Conservation (phyloP, 139 green algal genomes). For the Coccomyxa sp. region DNA sequence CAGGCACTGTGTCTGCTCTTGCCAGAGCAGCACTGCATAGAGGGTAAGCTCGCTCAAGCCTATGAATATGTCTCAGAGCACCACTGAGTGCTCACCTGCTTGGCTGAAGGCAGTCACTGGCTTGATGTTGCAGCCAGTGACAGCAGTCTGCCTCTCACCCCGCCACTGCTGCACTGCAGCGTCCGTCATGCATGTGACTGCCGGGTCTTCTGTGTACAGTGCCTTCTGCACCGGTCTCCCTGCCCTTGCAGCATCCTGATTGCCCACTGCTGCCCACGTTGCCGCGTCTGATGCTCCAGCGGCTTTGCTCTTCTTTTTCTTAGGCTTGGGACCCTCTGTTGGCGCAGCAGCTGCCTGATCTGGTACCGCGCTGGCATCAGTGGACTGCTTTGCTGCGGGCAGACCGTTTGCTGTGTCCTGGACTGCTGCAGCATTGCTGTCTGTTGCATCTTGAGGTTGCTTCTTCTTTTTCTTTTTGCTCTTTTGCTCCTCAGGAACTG, state of each 20-base stretch:
- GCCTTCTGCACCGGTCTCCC: constrained; percentile 11
- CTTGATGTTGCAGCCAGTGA: constrained; percentile 36
- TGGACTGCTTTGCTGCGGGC: neutral
- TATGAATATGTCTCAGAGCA: neutral
- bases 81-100: constrained; percentile 9
- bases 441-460: neutral
- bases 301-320: constrained; percentile 10
- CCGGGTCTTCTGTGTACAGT: constrained; percentile 26
- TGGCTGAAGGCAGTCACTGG: constrained; percentile 26
- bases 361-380: neutral
- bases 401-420: neutral
- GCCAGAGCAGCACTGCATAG: neutral
- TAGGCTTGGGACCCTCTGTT: neutral
- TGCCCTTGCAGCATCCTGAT: neutral
- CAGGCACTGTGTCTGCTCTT: neutral
- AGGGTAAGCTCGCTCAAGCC: no score
- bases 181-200: constrained; percentile 33
- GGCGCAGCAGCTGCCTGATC: neutral
- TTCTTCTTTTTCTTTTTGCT: constrained; percentile 15
- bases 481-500: no score
- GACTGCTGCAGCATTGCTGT: neutral
- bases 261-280: constrained; percentile 2
- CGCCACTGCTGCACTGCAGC: constrained; percentile 36
- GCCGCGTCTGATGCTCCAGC: neutral
- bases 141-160: constrained; percentile 36